Evolutionary conservation across 106 monocot genomes (phyloP).

Genomic region (Platanthera zijinensis): DNA sequence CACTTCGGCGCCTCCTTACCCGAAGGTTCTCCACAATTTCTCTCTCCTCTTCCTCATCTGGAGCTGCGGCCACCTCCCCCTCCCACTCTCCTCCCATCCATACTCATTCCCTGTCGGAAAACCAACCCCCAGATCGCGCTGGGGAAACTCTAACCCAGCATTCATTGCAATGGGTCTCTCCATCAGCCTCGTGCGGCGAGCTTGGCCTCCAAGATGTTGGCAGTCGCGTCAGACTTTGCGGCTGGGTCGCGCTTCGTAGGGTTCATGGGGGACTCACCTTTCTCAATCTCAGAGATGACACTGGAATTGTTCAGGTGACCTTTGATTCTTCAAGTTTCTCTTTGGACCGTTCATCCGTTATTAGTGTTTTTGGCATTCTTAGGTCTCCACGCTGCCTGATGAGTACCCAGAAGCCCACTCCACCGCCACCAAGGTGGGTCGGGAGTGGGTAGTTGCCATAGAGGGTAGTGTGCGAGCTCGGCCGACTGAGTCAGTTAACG

Average conservation of each 20-base stretch:
- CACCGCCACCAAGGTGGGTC: constrained; percentile 60
- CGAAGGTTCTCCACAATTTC: neutral
- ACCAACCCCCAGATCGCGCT: constrained; percentile 5
- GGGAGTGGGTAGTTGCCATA: constrained; percentile 80
- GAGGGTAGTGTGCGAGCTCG: constrained; percentile 71
- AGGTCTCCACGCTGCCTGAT: constrained; percentile 82
- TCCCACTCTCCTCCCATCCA: neutral
- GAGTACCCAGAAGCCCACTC: constrained; percentile 68
- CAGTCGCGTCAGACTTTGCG: constrained; percentile 62
- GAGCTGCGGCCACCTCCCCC: constrained; percentile 10
- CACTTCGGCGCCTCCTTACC: neutral
- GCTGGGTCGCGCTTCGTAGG: constrained; percentile 90
- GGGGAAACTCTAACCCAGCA: neutral
- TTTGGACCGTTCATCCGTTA: neutral
- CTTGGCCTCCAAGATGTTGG: constrained; percentile 62
- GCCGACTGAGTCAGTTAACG: constrained; percentile 62
- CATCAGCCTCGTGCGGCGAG: constrained; percentile 65
- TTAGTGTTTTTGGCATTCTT: neutral
- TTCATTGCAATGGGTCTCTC: constrained; percentile 60
- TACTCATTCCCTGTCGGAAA: constrained; percentile 14
- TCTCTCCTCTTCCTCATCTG: constrained; percentile 14
- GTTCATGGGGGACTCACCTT: constrained; percentile 89
- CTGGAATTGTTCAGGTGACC: constrained; percentile 82
- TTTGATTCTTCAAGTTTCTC: neutral
- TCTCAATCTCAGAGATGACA: constrained; percentile 71